phyloP scores from a whole-genome alignment of 148 eudicot genomes.

The Salicornia ramosissima region DNA sequence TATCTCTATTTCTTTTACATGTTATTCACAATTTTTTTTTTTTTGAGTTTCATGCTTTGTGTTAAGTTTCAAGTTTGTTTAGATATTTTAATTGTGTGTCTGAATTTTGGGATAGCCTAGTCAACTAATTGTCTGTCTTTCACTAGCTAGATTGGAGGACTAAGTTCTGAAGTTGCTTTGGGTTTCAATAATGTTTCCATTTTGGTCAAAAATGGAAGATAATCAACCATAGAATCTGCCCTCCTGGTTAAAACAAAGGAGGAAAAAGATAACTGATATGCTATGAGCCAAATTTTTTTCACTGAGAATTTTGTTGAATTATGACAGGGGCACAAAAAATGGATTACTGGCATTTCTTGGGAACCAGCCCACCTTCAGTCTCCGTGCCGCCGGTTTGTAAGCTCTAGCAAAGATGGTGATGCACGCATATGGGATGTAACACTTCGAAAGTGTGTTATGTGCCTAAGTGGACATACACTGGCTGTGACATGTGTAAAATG shows the following conservation, averaged over 20 bases:
- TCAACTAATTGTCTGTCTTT: neutral
- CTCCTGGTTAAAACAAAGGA: neutral
- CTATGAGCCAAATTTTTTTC: neutral
- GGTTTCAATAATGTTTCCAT: neutral
- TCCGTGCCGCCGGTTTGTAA: conserved; percentile 89
- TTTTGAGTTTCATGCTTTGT: too few species aligned
- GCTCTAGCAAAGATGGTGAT: conserved; percentile 98
- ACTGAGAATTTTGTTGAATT: neutral
- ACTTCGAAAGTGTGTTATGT: conserved; percentile 54
- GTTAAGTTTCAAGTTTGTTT: too few species aligned
- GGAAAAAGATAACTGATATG: neutral
- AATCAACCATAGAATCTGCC: neutral
- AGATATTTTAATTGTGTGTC: neutral
- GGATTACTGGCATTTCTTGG: conserved; percentile 97
- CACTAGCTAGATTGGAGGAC: neutral
- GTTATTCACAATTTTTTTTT: too few species aligned
- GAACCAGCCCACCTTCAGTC: conserved; percentile 90
- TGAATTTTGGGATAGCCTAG: neutral
- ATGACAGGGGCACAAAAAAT: conserved; percentile 92
- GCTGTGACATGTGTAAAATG: conserved; percentile 96
- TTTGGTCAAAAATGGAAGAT: neutral
- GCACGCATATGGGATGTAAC: conserved; percentile 90
- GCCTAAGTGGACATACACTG: conserved; percentile 84
- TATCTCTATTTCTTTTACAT: too few species aligned
- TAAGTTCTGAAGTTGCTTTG: neutral